Evolutionary conservation across 2,329 filamentous ascomycete genomes (phyloP).

Genomic region (Dactylonectria macrodidyma): DNA sequence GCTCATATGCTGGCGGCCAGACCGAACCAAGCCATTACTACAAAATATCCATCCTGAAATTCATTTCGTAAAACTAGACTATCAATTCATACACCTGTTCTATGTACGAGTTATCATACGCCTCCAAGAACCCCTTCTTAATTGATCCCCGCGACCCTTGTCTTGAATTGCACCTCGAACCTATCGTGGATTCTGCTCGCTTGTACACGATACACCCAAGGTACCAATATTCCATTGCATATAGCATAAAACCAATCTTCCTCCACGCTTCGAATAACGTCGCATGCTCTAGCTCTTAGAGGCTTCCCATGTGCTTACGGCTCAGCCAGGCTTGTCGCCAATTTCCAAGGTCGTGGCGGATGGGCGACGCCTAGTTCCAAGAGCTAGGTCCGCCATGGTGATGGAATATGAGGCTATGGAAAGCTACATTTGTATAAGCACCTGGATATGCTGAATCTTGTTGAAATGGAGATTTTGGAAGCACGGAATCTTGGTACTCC

Average conservation of each 20-base stretch:
- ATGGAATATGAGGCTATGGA: slow-evolving; percentile 34
- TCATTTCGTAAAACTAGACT: slow-evolving; percentile 15
- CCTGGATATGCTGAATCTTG: neutral
- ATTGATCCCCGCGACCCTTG: neutral
- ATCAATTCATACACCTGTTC: slow-evolving; percentile 21
- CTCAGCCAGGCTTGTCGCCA: slow-evolving; percentile 26
- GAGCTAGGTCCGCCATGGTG: slow-evolving; percentile 16
- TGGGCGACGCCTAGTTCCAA: neutral
- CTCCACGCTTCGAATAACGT: neutral
- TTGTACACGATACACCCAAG: slow-evolving; percentile 14
- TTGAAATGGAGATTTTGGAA: neutral
- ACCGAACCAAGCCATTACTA: neutral
- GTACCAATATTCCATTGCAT: slow-evolving; percentile 17
- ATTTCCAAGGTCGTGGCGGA: slow-evolving; percentile 23
- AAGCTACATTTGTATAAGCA: slow-evolving; percentile 17
- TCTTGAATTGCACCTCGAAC: neutral
- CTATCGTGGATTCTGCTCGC: neutral
- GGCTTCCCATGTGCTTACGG: neutral
- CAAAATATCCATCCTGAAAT: neutral
- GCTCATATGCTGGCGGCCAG: neutral
- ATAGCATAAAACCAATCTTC: slow-evolving; percentile 11
- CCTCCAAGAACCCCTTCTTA: neutral
- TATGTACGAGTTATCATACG: slow-evolving; percentile 19
- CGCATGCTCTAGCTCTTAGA: neutral
- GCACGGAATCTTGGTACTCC: neutral